These are phyloP conservation scores for Scedosporium apiospermum DNA, from an alignment of 2,329 filamentous ascomycete species.

Conservation along the genomic window DNA sequence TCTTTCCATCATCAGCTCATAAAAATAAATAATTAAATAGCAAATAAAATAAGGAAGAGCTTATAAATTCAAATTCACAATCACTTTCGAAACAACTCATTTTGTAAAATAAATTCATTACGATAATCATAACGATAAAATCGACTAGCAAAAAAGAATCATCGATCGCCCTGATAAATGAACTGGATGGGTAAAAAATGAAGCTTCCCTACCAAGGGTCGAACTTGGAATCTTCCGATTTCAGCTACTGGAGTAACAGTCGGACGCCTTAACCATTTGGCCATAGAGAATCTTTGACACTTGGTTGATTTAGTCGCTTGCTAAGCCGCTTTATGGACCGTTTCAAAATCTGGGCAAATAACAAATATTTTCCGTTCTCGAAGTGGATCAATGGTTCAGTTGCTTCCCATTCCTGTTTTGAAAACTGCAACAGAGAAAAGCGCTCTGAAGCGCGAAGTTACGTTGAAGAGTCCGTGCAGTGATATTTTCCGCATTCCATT, in stretches of 20 bases:
- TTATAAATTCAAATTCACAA: too few relatives aligned
- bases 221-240: constrained; percentile 5
- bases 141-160: neutral
- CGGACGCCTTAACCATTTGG: constrained; percentile 5
- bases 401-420: neutral
- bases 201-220: neutral
- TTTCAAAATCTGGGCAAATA: neutral
- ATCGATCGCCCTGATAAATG: neutral
- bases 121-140: too few relatives aligned
- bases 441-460: too few relatives aligned
- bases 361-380: neutral
- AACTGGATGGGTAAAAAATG: neutral
- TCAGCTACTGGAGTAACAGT: constrained; percentile 1
- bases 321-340: neutral
- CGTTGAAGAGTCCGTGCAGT: too few relatives aligned
- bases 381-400: neutral
- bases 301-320: neutral
- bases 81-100: neutral
- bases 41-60: neutral
- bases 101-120: too few relatives aligned
- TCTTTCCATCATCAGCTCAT: too few relatives aligned
- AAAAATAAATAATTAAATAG: neutral
- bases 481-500: too few relatives aligned
- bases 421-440: too few relatives aligned
- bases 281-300: neutral